Base-by-base conservation (phyloP, 2,329 filamentous ascomycete species). In the Cercospora citrullina region DNA sequence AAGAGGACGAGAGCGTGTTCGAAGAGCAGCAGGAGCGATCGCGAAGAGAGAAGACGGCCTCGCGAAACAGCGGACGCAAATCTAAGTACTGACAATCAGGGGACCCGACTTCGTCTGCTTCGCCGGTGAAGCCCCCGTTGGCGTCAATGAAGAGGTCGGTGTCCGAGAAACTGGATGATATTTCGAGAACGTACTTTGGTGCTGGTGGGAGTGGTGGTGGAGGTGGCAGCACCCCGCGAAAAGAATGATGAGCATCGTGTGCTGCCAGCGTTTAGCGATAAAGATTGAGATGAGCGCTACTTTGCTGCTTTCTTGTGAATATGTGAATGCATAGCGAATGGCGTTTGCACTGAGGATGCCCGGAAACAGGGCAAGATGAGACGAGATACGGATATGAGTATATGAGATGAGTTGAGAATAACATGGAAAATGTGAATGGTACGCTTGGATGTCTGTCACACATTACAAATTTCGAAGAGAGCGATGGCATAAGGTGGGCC, bases 1-100 rank as follows among this genome's bases (percentile, higher is more conserved):
- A 92, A 77, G 86, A 87, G 69, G 85, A 87, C 48, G 88, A 90
- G 74, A 84, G 82, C 16, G 73, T 73, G 1, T 74, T 75, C 51
- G 73, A 74, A 70, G 79, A 80, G 30, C 48, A 68, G 30, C 64
- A 66, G 53, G 67, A 68, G 26, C 67, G 63, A 9, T 26, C 33
- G 4, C 51, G 51, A 33, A 60, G 60, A 36, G 59, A 45, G 48
- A 62, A 65, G 59, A 64, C 28, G 8, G 60, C 28, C 12, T 57
- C 45, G 23, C 63, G 31, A 14, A 66, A 48, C 31, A 48, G 55
- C 36, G 63, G 55, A 53, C 63, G 63, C n/a, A 60, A 48, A 57
- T 65, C 63, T 10, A 65, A 65, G 28, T 65, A 65, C 26, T 65
- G 63, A 65, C 63, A 65, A 68, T 66, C 67, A 63, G 62, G 45